Evolutionary conservation across 1,284 basidiomycete species (phyloP), one percentile per base, ranked within the genome.

Genomic region (Sutorius eximius): DNA sequence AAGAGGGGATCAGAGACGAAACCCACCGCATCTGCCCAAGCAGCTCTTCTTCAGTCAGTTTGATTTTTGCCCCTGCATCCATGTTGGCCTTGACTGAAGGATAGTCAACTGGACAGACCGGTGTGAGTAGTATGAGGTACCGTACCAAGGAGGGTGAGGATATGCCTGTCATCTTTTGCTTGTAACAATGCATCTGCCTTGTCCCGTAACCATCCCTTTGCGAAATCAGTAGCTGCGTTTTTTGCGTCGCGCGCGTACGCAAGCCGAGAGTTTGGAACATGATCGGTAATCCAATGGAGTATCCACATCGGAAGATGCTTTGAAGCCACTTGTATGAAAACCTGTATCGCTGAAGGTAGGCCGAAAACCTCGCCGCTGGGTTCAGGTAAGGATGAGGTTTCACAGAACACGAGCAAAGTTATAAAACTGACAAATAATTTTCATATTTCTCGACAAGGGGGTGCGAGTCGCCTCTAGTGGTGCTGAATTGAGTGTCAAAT

Each of bases 81-180:
- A 71, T 70, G 59, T 84, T 85, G 5, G 82, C 82, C 59, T 76
- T 77, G 30, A 83, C 83, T 83, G 41, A 0, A 29, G 37, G n/a
- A 20, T 29, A 9, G 49, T 65, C 13, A 61, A 22, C 16, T 12
- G n/a, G 1, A 1, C 3, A 5, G 20, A 18, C 13, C 9, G 1
- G 11, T 5, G 18, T 3, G n/a, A n/a, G 1, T 7, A 40, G 20
- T 3, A 41, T 12, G 30, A 46, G 15, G 12, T 54, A 30, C 52
- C 71, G 8, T 44, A 77, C 79, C 67, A 2, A 79, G 69, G 4
- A 78, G 64, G 45, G 69, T 77, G 56, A 80, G 71, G 10, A 78
- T 58, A 58, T 81, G 78, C 11, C 62, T 62, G 27, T 58, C 65
- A 3, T 61, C 63, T 48, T 70, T 72, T 12, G 70, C 73, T n/a